Base-by-base conservation (phyloP, 1,139 yeast genomes). In the Pichia sp. region DNA sequence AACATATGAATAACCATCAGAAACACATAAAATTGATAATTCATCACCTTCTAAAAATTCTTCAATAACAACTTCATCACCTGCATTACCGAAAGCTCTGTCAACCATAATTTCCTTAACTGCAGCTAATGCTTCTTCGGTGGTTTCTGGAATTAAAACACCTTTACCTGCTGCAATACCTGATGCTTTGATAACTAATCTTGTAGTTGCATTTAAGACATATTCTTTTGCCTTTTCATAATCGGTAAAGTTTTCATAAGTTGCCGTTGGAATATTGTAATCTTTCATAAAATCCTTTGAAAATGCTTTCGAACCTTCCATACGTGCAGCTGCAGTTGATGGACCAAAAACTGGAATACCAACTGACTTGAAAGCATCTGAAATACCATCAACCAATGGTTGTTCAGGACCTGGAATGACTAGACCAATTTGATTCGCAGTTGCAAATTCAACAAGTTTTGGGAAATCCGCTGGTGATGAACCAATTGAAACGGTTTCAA, bases 111-210 rank as follows among this genome's bases (percentile, higher is more conserved):
- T 84, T 67, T 86, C 90, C 61, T 85, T 80, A 62, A 95, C 77
- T 14, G 96, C 98, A 39, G 75, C 82, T 56, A 81, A 72, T 4
- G 98, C 98, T 73, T 93, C 98, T 60, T 85, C 81, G 62, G 83
- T 86, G 53, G 82, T 77, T 53, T 83, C 78, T 51, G 99, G 99
- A 63, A 95, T 90, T 69, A 95, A 74, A 31, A 95, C 99, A 61
- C 99, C 99, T 71, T 95, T 95, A 58, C 99, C 99, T 36, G 96
- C 99, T 53, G 99, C 99, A 60, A 95, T 81, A 52, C 99, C 99
- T 51, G 95, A 93, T 14, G 99, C 99, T 74, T 95, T 95, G 68
- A 95, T 83, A 44, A 95, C 99, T 49, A 95, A 83, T 59, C 84
- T 80, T 70, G 87, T 87, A 67, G 84, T 80, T 45, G 84, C 79